Base-by-base conservation (phyloP, 2,329 filamentous ascomycete genomes). In the Penicillium sp. region DNA sequence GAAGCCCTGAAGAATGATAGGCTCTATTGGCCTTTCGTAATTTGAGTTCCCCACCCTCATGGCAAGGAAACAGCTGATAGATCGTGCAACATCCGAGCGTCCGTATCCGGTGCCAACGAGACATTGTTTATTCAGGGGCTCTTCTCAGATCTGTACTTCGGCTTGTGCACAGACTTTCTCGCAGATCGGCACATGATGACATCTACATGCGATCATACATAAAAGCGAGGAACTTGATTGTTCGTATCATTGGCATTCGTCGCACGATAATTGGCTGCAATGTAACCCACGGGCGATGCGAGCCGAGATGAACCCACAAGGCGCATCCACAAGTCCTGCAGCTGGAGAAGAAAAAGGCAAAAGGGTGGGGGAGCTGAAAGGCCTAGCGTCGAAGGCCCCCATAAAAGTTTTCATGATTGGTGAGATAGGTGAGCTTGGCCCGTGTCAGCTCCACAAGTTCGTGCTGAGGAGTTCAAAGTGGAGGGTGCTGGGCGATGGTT, bases 231-330 rank as follows among this genome's bases (percentile, higher is more conserved):
- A 53, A 53, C 43, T 35, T 35, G 46, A 42, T 53, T 44, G 31
- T 15, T 53, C 51, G 27, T 53, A 40, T 41, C 20, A 48, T 48
- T 33, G 27, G 43, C 35, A 53, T 42, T 49, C 15, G 6, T 12
- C 33, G 14, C 15, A 37, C 37, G 14, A 33, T 49, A 8, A 53
- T 53, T 53, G 51, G 51, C 44, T 25, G 23, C 12, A 20, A 23
- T 33, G 48, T 25, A 43, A 42, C 44, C 51, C 45, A 49, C 51
- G 41, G 51, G 51, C 44, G 51, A 53, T 53, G 51, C 51, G 51
- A 53, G 51, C 51, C 51, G 51, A 49, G 18, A 37, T 27, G 18
- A 45, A 44, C 48, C 23, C 33, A 26, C 37, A 44, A 53, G 27
- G 48, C 26, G 37, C 45, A 41, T 43, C 51, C 51, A 53, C 44